Evolutionary conservation across 305 asterid genomes (phyloP), one percentile per base, ranked within the genome.

Genomic region (Rubia tinctorum): DNA sequence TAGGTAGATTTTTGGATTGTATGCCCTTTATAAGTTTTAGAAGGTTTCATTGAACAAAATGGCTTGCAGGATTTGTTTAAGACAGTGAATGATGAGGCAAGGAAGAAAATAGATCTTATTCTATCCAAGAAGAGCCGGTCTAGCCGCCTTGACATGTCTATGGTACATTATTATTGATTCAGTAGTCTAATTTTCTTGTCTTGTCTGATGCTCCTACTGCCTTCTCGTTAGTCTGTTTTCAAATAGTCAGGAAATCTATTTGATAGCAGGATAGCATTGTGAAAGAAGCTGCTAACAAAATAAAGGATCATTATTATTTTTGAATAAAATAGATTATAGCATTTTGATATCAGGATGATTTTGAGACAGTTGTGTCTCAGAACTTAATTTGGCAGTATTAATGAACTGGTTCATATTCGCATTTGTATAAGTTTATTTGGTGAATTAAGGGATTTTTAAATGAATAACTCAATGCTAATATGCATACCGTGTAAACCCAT

Each of bases 61-160:
- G 73, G 70, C 25, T 66, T 80, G 75, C 77, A 92, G 98, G 98
- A 95, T 75, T 84, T 88, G 81, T 95, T 92, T 88, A 95, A 95
- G 90, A 84, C 97, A 44, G 77, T 87, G 91, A 92, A 95, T 79
- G 98, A 89, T 47, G 93, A 87, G 76, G 83, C 75, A 62, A 80
- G 81, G 80, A 86, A 25, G 62, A 49, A 12, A 0, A 68, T 82
- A 9, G 99, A 92, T 78, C 2, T 15, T 6, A 30, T 22, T 81
- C 79, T 92, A 66, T 67, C 71, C 55, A 90, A 77, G 84, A 69
- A 75, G n/a, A 71, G 80, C 51, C 90, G 95, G 44, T 66, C 96
- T 63, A 77, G 87, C 66, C 78, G 73, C 71, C 79, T 87, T 73
- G 98, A 95, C 84, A 76, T 88, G 83, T 79, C 89, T 75, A 88